Evolutionary conservation across 805 yeast genomes (phyloP).

Genomic region (Metschnikowia peoriensis): DNA sequence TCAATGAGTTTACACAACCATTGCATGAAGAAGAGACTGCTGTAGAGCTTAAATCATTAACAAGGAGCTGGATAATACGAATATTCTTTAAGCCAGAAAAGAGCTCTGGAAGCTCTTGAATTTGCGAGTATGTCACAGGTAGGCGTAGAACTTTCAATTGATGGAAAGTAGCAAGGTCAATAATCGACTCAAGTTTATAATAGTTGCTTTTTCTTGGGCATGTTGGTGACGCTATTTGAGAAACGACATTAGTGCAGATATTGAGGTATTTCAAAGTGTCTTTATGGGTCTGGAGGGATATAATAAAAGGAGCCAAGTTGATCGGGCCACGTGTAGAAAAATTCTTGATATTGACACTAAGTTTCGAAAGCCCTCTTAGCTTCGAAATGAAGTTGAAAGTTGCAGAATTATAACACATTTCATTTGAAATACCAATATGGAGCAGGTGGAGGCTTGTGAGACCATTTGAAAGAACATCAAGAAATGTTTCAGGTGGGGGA

Average conservation of each 20-base stretch:
- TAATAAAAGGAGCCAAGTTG: conserved; percentile 12
- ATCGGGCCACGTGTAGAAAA: conserved; percentile 4
- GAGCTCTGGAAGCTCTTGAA: conserved; percentile 5
- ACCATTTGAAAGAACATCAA: conserved; percentile 8
- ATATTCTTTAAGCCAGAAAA: conserved; percentile 2
- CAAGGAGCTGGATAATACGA: conserved; percentile 10
- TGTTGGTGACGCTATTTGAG: neutral
- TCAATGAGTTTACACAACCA: conserved; percentile 6
- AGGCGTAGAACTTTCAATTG: conserved; percentile 9
- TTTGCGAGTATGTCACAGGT: conserved; percentile 12
- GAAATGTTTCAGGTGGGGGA: conserved; percentile 14
- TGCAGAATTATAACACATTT: conserved; percentile 13
- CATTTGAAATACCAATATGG: conserved; percentile 12
- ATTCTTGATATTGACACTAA: conserved; percentile 13
- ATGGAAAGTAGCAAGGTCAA: conserved; percentile 7
- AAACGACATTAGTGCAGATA: conserved; percentile 15
- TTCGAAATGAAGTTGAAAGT: conserved; percentile 8
- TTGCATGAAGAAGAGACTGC: conserved; percentile 8
- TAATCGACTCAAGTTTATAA: conserved; percentile 8
- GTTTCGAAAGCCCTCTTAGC: conserved; percentile 3
- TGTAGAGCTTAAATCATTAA: conserved; percentile 10
- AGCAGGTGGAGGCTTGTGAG: conserved; percentile 11
- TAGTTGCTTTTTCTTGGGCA: conserved; percentile 12
- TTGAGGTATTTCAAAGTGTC: conserved; percentile 11
- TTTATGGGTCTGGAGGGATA: conserved; percentile 12